phyloP scores from a whole-genome alignment of 148 eudicot genomes.

The Chenopodium suecicum region DNA sequence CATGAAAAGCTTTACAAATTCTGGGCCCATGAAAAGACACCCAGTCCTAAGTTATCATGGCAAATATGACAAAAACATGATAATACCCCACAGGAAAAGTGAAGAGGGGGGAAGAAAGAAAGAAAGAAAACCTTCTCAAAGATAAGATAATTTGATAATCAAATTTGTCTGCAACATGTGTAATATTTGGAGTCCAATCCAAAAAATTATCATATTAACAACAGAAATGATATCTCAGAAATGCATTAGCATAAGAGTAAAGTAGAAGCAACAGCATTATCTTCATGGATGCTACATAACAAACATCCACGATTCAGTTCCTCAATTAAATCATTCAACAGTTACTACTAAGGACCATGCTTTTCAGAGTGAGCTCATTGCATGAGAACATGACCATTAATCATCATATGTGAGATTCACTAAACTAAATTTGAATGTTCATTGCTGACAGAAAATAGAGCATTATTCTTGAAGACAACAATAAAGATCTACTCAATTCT shows the following conservation, averaged over 20 bases:
- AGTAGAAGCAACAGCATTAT: not conserved
- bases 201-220: not conserved
- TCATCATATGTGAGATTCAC: not conserved
- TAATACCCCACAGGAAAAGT: not conserved
- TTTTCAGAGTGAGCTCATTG: not conserved
- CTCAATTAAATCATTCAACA: not conserved
- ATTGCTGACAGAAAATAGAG: not conserved
- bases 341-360: not conserved
- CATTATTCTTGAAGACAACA: not conserved
- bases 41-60: not conserved
- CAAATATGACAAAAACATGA: not conserved
- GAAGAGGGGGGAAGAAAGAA: no score
- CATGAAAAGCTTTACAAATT: not conserved
- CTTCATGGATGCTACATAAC: not conserved
- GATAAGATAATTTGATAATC: not conserved
- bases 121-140: no score
- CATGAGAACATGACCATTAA: slow-evolving; percentile 2
- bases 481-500: not conserved
- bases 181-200: not conserved
- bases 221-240: not conserved
- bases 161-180: not conserved
- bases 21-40: not conserved
- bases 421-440: not conserved
- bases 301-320: not conserved
- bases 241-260: not conserved